These are phyloP conservation scores for Yarrowia alimentaria DNA, from an alignment of 805 yeast genomes.

Conservation along the genomic window DNA sequence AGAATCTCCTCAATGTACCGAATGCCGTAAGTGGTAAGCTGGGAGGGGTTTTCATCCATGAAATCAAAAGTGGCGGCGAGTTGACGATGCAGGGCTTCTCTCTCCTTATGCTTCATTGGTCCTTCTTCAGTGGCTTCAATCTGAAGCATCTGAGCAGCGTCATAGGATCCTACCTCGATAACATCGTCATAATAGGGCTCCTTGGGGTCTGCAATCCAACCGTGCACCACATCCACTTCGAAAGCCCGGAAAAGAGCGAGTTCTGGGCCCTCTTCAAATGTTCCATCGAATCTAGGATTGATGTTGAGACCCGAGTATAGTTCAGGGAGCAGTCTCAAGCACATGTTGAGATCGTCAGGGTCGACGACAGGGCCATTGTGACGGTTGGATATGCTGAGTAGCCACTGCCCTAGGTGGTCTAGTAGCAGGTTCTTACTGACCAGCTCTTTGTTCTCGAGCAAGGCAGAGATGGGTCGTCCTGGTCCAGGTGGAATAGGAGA, in stretches of 20 bases:
- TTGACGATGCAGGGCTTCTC: conserved; percentile 31
- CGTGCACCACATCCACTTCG: conserved; percentile 68
- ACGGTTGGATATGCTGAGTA: conserved; percentile 1
- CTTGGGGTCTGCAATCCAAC: conserved; percentile 66
- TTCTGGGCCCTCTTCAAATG: conserved; percentile 49
- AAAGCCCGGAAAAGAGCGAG: conserved; percentile 57
- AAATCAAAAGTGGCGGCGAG: conserved; percentile 43
- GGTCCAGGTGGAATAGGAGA: conserved; percentile 9
- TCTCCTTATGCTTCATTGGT: conserved; percentile 31
- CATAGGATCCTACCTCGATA: conserved; percentile 49
- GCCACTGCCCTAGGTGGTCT: conserved; percentile 17
- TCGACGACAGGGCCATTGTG: conserved; percentile 21
- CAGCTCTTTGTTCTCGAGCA: conserved; percentile 15
- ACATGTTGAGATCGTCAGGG: conserved; percentile 42
- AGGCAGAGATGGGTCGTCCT: conserved; percentile 2
- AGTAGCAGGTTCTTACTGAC: conserved; percentile 17
- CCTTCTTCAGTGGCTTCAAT: conserved; percentile 47
- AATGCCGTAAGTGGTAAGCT: conserved; percentile 70
- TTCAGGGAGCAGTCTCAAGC: conserved; percentile 58
- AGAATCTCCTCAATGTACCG: conserved; percentile 47
- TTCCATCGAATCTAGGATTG: conserved; percentile 66
- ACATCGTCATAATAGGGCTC: conserved; percentile 40
- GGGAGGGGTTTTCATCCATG: conserved; percentile 64
- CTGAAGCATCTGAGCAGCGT: conserved; percentile 57
- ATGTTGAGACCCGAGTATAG: conserved; percentile 69